Percentiles rank a stretch among this genome's conserved stretches.
Evolutionary conservation across 257 asterid genomes (phyloP).

Genomic region (Ocimum tenuiflorum): DNA sequence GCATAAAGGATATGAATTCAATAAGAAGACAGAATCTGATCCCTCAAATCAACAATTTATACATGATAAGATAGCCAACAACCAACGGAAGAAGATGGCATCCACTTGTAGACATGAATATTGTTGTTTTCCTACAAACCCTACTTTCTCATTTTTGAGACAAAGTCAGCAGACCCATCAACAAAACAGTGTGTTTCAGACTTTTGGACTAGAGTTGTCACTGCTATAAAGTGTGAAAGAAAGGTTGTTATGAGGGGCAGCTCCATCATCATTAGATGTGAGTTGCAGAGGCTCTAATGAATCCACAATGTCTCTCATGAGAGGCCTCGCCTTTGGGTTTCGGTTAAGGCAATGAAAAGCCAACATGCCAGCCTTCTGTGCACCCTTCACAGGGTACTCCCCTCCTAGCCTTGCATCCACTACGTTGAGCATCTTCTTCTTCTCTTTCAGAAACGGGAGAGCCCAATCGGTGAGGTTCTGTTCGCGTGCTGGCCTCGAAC

Average conservation of each 20-base stretch:
- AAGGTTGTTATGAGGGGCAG: constrained; percentile 21
- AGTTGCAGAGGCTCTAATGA: constrained; percentile 80
- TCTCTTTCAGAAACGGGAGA: constrained; percentile 60
- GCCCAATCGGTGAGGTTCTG: constrained; percentile 97
- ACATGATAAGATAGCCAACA: no score
- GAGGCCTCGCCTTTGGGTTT: constrained; percentile 83
- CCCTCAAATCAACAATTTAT: no score
- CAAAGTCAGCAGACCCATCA: no score
- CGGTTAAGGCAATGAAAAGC: constrained; percentile 80
- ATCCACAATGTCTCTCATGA: constrained; percentile 86
- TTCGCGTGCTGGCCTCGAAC: constrained; percentile 63
- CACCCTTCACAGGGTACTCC: constrained; percentile 67
- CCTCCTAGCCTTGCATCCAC: constrained; percentile 76
- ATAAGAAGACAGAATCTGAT: no score
- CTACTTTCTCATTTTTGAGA: no score
- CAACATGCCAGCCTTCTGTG: constrained; percentile 79
- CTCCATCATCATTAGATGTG: constrained; percentile 16
- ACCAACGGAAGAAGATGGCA: no score
- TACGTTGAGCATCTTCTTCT: constrained; percentile 64
- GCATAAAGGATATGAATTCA: no score
- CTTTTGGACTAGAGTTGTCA: no score
- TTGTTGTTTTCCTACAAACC: no score
- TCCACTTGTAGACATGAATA: no score
- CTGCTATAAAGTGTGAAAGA: constrained; percentile 34
- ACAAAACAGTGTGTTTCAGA: no score